Evolutionary conservation across 164 flowering plant genomes (phyloP), one percentile per base, ranked within the genome.

Genomic region (Stephania japonica): DNA sequence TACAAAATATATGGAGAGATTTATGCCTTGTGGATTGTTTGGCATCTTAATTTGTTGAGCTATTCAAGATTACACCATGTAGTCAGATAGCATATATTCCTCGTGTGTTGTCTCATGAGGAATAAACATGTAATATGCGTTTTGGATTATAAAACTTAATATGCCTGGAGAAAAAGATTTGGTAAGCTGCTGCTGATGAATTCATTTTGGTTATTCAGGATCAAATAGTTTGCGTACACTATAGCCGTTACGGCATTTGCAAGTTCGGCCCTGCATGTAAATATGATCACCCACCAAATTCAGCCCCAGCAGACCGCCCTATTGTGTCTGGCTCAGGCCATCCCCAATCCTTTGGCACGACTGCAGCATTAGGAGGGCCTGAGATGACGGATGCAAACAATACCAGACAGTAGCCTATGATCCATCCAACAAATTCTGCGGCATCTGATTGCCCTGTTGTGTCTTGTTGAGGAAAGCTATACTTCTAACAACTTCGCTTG

Each of bases 211-310:
- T 24, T 42, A 50, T 81, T 53, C 88, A 91, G 93, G 93, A 81
- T 78, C 89, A 89, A 78, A 81, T 59, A 49, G 70, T 88, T 72
- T 91, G 97, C 68, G 19, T 86, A 1, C 80, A 89, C 73, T 91
- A 86, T 80, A 85, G 84, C 68, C 89, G 89, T 68, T 88, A 87
- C 77, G 93, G 97, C 66, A 87, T 91, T 68, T 91, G 97, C 91
- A 89, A 89, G 81, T 91, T 77, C 62, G 97, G 97, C 24, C 90
- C 97, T 42, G 87, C 91, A 24, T 91, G 93, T 80, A 89, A 81
- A 82, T 88, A 81, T 75, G 87, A 91, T 76, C 97, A 91, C 78
- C 85, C 96, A 8, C 42, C 75, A 64, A 82, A 81, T 66, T 44
- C 74, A 72, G 75, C 70, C 44, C 69, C 75, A 66, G 63, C 76